These are phyloP conservation scores for Fusarium austroafricanum DNA, from an alignment of 2,329 filamentous ascomycete genomes.

Conservation along the genomic window DNA sequence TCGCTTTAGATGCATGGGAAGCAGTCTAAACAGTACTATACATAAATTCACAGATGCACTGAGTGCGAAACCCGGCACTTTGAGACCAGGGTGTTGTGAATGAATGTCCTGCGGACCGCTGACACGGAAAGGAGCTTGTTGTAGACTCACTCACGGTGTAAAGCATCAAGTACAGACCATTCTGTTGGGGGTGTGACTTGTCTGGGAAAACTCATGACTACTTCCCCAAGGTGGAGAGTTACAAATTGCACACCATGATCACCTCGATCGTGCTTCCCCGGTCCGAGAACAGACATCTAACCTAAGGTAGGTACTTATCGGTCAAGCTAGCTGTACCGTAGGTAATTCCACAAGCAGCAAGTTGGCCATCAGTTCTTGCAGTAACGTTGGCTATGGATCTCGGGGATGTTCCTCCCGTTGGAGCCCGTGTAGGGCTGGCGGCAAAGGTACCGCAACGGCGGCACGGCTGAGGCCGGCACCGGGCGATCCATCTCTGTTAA, in stretches of 20 bases:
- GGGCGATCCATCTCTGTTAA: conserved; percentile 25
- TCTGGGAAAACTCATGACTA: conserved; percentile 5
- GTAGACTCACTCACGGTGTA: neutral
- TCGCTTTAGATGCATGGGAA: neutral
- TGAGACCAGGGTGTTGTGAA: conserved; percentile 11
- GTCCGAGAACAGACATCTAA: neutral
- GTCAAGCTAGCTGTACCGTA: too few relatives aligned
- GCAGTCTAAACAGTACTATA: neutral
- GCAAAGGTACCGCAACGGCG: conserved; percentile 27
- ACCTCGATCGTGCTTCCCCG: conserved; percentile 3
- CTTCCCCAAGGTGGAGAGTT: neutral
- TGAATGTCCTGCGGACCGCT: neutral
- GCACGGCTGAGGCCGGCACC: conserved; percentile 31
- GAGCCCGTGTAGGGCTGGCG: conserved; percentile 33
- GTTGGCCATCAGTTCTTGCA: neutral
- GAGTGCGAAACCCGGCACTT: conserved; percentile 5
- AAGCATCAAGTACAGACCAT: neutral
- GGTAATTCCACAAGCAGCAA: conserved; percentile 1
- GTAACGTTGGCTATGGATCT: neutral
- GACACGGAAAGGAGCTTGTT: neutral
- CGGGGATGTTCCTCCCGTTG: neutral
- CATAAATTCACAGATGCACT: conserved; percentile 8
- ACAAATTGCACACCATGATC: neutral
- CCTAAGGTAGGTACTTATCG: neutral
- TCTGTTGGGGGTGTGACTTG: conserved; percentile 5